Evolutionary conservation across 2,329 filamentous ascomycete species (phyloP), one percentile per base, ranked within the genome.

Genomic region (Gnomoniopsis sp.): DNA sequence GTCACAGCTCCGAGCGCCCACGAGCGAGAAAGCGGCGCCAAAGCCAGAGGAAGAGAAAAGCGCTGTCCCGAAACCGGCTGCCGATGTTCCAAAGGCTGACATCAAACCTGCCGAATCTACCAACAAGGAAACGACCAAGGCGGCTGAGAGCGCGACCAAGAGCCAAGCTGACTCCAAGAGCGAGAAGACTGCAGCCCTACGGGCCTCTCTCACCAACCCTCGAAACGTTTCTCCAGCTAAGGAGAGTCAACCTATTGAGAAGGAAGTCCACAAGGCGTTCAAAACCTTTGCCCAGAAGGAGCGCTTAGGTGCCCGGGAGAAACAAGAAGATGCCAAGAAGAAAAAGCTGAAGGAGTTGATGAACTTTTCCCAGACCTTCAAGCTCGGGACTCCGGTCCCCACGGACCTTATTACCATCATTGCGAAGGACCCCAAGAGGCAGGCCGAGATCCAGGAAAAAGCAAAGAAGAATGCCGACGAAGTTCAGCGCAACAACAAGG

Each of bases 381-480:
- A 98, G 76, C 83, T 99, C 19, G 88, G 90, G 52, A 97, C 93
- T 2, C 92, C 93, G 6, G 92, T 99, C 12, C 95, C 95, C 1
- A 87, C 85, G 53, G 95, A 99, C 72, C 77, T 99, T 38, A 92
- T 99, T 30, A 88, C 91, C 1, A 99, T 99, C 65, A 88, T 99
- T 61, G 93, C 95, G 59, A 99, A 98, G 72, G 95, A 99, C 70
- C 92, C 92, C n/a, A 83, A 79, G 49, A 99, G 97, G 77, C 95
- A 98, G 74, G 87, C 92, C 68, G 87, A 93, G 69, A 98, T 99
- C 63, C 88, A 96, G 68, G 89, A 92, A 66, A 96, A 93, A 73
- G 91, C 91, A 1, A 86, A 90, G 61, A 85, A 86, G 68, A 88
- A 93, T 65, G 87, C 86, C 2, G 87, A 91, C 62, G 84, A 87